Conservation (phyloP, 495 filamentous ascomycete genomes). For the Annulohypoxylon bovei region DNA sequence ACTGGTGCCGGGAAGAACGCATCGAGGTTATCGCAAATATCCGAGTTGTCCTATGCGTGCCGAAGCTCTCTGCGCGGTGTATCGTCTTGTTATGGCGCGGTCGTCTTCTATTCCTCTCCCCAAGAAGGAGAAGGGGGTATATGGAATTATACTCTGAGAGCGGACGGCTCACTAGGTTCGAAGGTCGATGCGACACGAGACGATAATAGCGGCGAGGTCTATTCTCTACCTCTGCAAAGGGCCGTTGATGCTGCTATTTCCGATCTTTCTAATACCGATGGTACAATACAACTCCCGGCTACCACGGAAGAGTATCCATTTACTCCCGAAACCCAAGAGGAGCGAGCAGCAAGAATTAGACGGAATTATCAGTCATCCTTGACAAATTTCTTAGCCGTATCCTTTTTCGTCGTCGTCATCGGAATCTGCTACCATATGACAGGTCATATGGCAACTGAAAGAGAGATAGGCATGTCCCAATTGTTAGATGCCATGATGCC, state of each 20-base stretch:
- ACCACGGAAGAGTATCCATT: conserved; percentile 74
- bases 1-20: conserved; percentile 65
- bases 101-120: conserved; percentile 77
- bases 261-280: conserved; percentile 53
- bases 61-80: conserved; percentile 74
- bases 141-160: conserved; percentile 89
- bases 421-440: conserved; percentile 79
- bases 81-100: conserved; percentile 77
- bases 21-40: conserved; percentile 59
- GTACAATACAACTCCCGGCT: conserved; percentile 54
- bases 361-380: conserved; percentile 73
- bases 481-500: conserved; percentile 86
- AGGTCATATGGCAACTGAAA: conserved; percentile 78
- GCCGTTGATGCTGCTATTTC: conserved; percentile 80
- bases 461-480: conserved; percentile 81
- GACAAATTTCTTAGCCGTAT: conserved; percentile 72
- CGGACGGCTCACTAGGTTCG: conserved; percentile 68
- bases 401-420: conserved; percentile 74
- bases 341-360: conserved; percentile 69
- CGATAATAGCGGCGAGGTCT: conserved; percentile 76
- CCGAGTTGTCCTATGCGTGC: conserved; percentile 69
- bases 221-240: conserved; percentile 79
- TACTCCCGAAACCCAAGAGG: conserved; percentile 71
- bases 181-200: conserved; percentile 67
- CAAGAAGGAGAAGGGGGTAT: conserved; percentile 67